These are phyloP conservation scores for Linanthus parryae DNA, from an alignment of 148 eudicot species.

Conservation along the genomic window DNA sequence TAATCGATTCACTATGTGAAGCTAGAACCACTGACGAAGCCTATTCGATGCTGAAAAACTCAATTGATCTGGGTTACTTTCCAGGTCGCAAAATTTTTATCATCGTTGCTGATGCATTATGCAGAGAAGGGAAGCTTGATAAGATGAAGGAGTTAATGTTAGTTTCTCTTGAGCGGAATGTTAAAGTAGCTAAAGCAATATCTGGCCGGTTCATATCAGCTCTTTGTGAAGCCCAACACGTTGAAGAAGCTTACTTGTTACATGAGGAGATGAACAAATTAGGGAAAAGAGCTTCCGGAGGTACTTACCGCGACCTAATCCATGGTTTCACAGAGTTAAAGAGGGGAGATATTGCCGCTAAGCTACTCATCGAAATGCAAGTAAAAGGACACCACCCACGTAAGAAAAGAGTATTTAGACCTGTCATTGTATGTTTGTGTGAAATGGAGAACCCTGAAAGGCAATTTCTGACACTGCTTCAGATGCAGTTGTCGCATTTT, in stretches of 20 bases:
- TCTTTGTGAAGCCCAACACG: conserved; percentile 48
- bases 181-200: conserved; percentile 26
- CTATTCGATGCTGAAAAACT: conserved; percentile 39
- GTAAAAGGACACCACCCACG: conserved; percentile 54
- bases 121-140: conserved; percentile 75
- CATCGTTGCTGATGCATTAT: conserved; percentile 64
- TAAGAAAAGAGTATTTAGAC: conserved; percentile 33
- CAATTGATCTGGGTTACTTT: conserved; percentile 52
- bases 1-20: conserved; percentile 62
- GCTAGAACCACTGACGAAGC: conserved; percentile 67
- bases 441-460: conserved; percentile 48
- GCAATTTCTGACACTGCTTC: conserved; percentile 46
- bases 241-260: conserved; percentile 71
- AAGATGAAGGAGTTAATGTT: conserved; percentile 62
- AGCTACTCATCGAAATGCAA: conserved; percentile 86
- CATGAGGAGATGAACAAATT: conserved; percentile 42
- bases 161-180: conserved; percentile 39
- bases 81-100: conserved; percentile 52
- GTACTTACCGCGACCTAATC: conserved; percentile 52
- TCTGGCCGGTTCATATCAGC: conserved; percentile 59
- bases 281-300: conserved; percentile 25
- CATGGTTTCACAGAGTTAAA: conserved; percentile 36
- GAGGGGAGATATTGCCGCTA: conserved; percentile 66
- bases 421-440: conserved; percentile 40
- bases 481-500: conserved; percentile 47